Percentiles rank a stretch among this genome's conserved stretches.
phyloP scores from a whole-genome alignment of 163 green algal genomes.

The Chlamydomonas reinhardtii region DNA sequence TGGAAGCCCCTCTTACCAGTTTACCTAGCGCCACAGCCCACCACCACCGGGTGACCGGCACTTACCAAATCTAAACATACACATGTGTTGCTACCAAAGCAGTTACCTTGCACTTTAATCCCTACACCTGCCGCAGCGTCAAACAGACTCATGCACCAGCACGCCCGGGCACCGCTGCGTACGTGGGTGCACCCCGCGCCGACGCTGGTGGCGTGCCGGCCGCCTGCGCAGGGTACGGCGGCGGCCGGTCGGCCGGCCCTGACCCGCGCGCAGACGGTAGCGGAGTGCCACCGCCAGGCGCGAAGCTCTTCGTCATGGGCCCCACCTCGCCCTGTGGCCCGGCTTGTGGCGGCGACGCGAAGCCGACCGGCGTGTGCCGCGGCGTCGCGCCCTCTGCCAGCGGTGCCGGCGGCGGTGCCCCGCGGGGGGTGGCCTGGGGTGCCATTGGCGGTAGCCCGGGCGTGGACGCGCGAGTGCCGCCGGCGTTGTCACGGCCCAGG shows the following conservation, averaged over 20 bases:
- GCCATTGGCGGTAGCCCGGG: background rate
- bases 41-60: no score
- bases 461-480: background rate
- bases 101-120: background rate
- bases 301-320: conserved; percentile 15
- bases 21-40: no score
- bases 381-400: background rate
- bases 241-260: conserved; percentile 16
- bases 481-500: background rate
- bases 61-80: no score
- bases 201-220: background rate
- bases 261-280: background rate
- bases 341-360: no score
- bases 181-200: background rate
- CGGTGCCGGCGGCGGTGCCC: no score
- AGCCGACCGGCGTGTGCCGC: background rate
- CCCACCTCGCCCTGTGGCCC: background rate
- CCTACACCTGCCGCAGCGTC: background rate
- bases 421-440: background rate
- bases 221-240: background rate
- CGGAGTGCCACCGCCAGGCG: background rate
- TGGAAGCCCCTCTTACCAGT: no score
- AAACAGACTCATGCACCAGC: background rate
- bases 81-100: no score
- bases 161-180: background rate